phyloP scores from a whole-genome alignment of 129 eudicot species.

The Heracleum sosnowskyi region DNA sequence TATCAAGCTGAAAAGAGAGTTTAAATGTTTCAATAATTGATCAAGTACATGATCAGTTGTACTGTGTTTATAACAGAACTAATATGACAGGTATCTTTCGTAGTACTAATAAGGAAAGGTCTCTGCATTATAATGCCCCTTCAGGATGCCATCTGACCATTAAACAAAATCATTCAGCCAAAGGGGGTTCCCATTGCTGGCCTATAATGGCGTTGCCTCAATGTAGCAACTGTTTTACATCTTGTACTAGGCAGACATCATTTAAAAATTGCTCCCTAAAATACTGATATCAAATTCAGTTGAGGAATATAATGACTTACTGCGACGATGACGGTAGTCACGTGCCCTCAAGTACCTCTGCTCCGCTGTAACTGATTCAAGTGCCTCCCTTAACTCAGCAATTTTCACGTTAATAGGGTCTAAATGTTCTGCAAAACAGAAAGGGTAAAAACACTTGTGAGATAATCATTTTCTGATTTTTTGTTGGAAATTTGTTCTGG shows the following conservation, averaged over 20 bases:
- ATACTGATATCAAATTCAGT: neutral
- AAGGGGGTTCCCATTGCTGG: neutral
- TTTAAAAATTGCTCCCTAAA: neutral
- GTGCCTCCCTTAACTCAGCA: conserved; percentile 93
- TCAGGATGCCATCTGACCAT: neutral
- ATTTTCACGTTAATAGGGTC: conserved; percentile 85
- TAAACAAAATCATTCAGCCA: neutral
- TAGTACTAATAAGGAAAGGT: neutral
- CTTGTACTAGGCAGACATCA: neutral
- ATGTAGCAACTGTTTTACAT: neutral
- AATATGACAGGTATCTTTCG: neutral
- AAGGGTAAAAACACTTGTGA: neutral
- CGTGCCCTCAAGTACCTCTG: conserved; percentile 95
- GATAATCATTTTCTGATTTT: neutral
- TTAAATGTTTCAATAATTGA: neutral
- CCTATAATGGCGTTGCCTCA: neutral
- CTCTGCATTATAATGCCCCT: neutral
- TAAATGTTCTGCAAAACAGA: conserved; percentile 63
- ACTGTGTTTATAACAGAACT: neutral
- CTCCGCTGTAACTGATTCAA: conserved; percentile 91
- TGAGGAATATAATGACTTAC: conserved; percentile 32
- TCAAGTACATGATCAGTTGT: neutral
- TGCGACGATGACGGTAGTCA: conserved; percentile 92
- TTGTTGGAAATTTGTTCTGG: neutral
- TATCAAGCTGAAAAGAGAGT: neutral